These are phyloP conservation scores for Ceratobasidium sp. DNA, from an alignment of 1,284 basidiomycete species.

Conservation along the genomic window DNA sequence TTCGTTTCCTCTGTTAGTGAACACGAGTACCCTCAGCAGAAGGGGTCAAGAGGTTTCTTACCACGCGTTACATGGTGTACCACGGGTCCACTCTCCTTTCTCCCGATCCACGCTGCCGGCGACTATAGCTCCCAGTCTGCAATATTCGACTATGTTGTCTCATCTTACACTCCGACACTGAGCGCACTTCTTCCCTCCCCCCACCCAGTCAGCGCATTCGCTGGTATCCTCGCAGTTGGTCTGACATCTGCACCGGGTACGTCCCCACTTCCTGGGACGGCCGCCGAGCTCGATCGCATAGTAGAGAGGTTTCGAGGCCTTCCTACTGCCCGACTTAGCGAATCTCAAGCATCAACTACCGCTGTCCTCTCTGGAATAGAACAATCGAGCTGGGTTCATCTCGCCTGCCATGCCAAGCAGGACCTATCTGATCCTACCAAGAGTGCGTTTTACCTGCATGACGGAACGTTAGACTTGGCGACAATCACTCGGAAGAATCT, in stretches of 20 bases:
- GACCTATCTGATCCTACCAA: too few relatives aligned
- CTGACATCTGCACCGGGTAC: neutral
- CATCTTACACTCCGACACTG: constrained; percentile 1
- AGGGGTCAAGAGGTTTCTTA: neutral
- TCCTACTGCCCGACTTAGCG: too few relatives aligned
- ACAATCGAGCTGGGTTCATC: too few relatives aligned
- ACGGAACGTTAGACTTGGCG: too few relatives aligned
- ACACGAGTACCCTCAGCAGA: neutral
- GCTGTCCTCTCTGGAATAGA: too few relatives aligned
- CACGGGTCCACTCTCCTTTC: neutral
- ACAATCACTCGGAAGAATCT: too few relatives aligned
- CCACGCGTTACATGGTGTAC: constrained; percentile 9
- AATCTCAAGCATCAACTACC: too few relatives aligned
- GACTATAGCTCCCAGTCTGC: neutral
- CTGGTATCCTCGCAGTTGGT: neutral
- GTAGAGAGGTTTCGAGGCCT: too few relatives aligned
- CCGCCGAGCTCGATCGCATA: too few relatives aligned
- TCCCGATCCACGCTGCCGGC: constrained; percentile 13
- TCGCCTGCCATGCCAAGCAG: too few relatives aligned
- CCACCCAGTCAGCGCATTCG: too few relatives aligned
- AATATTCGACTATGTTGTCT: neutral
- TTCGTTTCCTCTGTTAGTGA: neutral
- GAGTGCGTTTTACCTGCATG: too few relatives aligned
- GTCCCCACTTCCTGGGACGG: neutral
- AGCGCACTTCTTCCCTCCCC: neutral